Conservation (phyloP, 2,329 filamentous ascomycete genomes). For the Lecanicillium sp. region DNA sequence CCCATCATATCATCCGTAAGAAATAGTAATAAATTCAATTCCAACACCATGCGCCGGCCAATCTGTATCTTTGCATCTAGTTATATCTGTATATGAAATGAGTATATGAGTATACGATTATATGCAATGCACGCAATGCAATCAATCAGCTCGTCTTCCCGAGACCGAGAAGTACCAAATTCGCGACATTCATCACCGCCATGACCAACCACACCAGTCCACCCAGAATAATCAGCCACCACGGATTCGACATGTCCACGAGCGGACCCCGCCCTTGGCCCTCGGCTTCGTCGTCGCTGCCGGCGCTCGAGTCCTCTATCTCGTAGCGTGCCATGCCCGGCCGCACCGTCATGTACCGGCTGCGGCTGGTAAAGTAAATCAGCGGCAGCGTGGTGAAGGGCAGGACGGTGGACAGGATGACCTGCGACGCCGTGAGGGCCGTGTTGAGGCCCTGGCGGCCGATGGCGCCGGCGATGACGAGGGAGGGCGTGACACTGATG, state of each 20-base stretch:
- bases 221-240: slow-evolving; percentile 51
- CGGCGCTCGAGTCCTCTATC: slow-evolving; percentile 21
- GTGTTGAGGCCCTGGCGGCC: slow-evolving; percentile 63
- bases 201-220: slow-evolving; percentile 67
- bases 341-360: slow-evolving; percentile 71
- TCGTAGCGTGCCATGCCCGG: slow-evolving; percentile 35
- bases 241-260: slow-evolving; percentile 67
- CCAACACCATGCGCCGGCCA: no score
- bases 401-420: slow-evolving; percentile 69
- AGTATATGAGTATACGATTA: no score
- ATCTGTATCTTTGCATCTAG: no score
- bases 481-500: slow-evolving; percentile 75
- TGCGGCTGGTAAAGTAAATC: slow-evolving; percentile 77
- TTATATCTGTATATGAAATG: no score
- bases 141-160: slow-evolving; percentile 15
- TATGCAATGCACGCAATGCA: no score
- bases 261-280: slow-evolving; percentile 15
- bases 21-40: no score
- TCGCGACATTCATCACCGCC: slow-evolving; percentile 71
- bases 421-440: slow-evolving; percentile 71
- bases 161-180: slow-evolving; percentile 57
- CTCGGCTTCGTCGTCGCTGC: background rate
- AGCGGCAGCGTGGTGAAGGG: slow-evolving; percentile 79
- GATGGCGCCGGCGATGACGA: slow-evolving; percentile 76
- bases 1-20: no score